Base-by-base conservation (phyloP, 164 flowering plant species). In the Nelumbo lutea region DNA sequence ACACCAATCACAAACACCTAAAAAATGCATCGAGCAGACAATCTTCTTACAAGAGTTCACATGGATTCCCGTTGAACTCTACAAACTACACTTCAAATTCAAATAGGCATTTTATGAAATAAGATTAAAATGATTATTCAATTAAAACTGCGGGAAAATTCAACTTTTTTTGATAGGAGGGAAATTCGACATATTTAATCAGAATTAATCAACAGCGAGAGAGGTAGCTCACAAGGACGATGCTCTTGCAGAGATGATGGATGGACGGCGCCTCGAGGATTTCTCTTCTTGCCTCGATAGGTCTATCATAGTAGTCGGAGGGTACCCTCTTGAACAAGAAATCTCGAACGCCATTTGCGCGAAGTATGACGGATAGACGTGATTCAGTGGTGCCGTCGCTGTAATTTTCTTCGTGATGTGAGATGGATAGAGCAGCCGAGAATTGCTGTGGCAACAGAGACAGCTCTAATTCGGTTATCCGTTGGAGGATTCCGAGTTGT, bases 181-280 rank as follows among this genome's bases (percentile, higher is more conserved):
- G 15, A 0, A 5, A 44, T 14, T 59, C n/a, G 2, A 42, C 4
- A 52, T 1, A 38, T 7, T 8, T 38, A 5, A 45, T 9, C 2
- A 27, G 48, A 75, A 52, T 7, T 43, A 64, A 67, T 56, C 15
- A 6, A 15, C 39, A 14, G 41, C 10, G 5, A 39, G 60, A 47
- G 9, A 62, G 51, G 57, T 14, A 43, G 57, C 9, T 4, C 76
- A 91, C 97, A 82, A 96, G 69, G 40, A 96, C 99, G 72, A 96
- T 96, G 89, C 92, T 90, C 77, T 96, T 93, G 88, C 99, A 96
- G 72, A 96, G 91, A 76, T 96, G 99, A 64, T 91, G 68, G 51
- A 93, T 59, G 1, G 97, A 88, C 39, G 88, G 71, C 60, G 97
- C 99, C 11, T 75, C 81, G 61, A 96, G 89, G 51, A 80, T 67